These are phyloP conservation scores for Escallonia rubra DNA, from an alignment of 129 eudicot species.

Conservation along the genomic window DNA sequence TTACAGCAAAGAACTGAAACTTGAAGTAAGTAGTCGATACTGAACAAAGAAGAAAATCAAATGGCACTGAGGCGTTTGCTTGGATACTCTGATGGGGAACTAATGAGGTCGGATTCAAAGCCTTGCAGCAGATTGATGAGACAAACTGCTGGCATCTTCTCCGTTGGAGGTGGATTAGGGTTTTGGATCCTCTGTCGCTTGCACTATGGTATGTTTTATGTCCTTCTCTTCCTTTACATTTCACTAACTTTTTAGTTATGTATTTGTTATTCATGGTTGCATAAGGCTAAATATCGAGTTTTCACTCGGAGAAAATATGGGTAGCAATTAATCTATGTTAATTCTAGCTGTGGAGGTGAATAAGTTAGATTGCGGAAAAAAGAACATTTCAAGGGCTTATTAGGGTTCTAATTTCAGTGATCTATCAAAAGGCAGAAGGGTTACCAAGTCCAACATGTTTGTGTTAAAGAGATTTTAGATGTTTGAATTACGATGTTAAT, in stretches of 20 bases:
- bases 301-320: too few species aligned
- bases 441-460: too few species aligned
- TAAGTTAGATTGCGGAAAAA: too few species aligned
- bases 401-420: too few species aligned
- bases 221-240: not conserved
- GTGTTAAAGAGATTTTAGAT: too few species aligned
- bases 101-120: slow-evolving; percentile 89
- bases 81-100: slow-evolving; percentile 92
- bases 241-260: not conserved
- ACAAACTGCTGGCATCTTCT: slow-evolving; percentile 88
- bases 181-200: slow-evolving; percentile 93
- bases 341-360: too few species aligned
- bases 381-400: too few species aligned
- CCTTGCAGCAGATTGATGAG: slow-evolving; percentile 92
- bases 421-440: too few species aligned
- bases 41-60: not conserved
- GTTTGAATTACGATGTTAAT: too few species aligned
- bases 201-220: slow-evolving; percentile 61
- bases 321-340: too few species aligned
- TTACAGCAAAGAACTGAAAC: too few species aligned
- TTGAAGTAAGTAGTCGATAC: not conserved
- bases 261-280: not conserved
- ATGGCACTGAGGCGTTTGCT: slow-evolving; percentile 77
- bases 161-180: slow-evolving; percentile 87
- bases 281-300: too few species aligned